A percentile compares a stretch with the other conserved stretches of the same genome.
These are phyloP conservation scores for Luffa acutangula DNA, from an alignment of 306 rosid genomes.

Conservation along the genomic window DNA sequence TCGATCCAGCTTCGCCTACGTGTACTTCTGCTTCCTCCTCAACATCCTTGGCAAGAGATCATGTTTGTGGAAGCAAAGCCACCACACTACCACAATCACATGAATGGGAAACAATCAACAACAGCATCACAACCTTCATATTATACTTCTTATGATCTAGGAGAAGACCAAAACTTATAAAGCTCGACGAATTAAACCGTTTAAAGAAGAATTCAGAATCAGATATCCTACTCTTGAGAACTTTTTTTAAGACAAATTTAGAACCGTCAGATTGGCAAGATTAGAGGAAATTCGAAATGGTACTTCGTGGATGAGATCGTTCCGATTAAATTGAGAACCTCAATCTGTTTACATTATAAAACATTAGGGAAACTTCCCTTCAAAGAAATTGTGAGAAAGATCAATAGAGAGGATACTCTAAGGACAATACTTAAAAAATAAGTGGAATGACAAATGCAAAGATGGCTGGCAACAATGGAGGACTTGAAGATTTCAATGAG, in stretches of 20 bases:
- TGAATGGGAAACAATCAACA: slow-evolving; percentile 44
- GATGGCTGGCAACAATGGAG: slow-evolving; percentile 64
- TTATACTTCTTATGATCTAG: slow-evolving; percentile 24
- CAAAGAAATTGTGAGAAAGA: slow-evolving; percentile 41
- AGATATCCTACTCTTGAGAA: slow-evolving; percentile 41
- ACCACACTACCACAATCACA: slow-evolving; percentile 37
- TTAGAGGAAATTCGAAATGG: slow-evolving; percentile 39
- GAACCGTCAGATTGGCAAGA: slow-evolving; percentile 37
- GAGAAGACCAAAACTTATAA: slow-evolving; percentile 49
- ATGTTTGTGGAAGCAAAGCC: slow-evolving; percentile 52
- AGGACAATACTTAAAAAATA: slow-evolving; percentile 74
- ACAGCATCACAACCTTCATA: slow-evolving; percentile 28
- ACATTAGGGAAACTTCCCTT: slow-evolving; percentile 47
- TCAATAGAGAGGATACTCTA: slow-evolving; percentile 39
- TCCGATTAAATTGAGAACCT: slow-evolving; percentile 51
- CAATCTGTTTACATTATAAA: slow-evolving; percentile 42
- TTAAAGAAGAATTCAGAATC: slow-evolving; percentile 38
- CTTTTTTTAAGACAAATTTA: slow-evolving; percentile 44
- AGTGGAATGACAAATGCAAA: slow-evolving; percentile 53
- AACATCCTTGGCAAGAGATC: slow-evolving; percentile 45
- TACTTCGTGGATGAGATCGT: slow-evolving; percentile 41
- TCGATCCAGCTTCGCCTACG: slow-evolving; percentile 31
- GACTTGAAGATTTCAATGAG: slow-evolving; percentile 52
- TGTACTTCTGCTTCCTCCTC: slow-evolving; percentile 25
- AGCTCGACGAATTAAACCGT: slow-evolving; percentile 40